Evolutionary conservation across 2,329 filamentous ascomycete species (phyloP).

Genomic region (Penicillium sp.): DNA sequence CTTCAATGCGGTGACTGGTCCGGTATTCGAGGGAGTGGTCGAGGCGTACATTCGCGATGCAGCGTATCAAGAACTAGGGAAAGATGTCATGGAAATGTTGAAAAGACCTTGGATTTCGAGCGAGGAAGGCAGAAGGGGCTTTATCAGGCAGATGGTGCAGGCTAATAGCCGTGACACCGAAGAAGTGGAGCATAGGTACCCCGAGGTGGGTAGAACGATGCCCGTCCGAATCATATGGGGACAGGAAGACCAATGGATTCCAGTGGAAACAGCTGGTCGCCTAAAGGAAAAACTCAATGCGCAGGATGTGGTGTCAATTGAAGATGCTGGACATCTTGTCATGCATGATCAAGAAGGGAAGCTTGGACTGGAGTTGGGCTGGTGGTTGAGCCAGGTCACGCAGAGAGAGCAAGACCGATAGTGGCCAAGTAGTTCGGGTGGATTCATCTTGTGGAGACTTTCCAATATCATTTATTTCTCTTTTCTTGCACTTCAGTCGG

Average conservation of each 20-base stretch:
- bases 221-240: constrained; percentile 53
- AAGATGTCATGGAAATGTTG: constrained; percentile 41
- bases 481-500: no score
- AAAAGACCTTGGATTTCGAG: constrained; percentile 40
- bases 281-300: constrained; percentile 36
- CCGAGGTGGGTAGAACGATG: constrained; percentile 38
- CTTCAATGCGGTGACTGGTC: constrained; percentile 40
- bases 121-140: constrained; percentile 37
- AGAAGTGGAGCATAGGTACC: constrained; percentile 46
- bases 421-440: no score
- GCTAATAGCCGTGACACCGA: constrained; percentile 34
- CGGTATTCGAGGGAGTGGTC: constrained; percentile 46
- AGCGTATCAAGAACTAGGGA: constrained; percentile 32
- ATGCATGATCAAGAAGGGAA: constrained; percentile 50
- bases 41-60: constrained; percentile 47
- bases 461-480: no score
- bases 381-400: constrained; percentile 14
- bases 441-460: neutral
- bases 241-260: constrained; percentile 50
- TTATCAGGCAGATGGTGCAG: constrained; percentile 48
- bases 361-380: constrained; percentile 41
- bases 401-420: neutral
- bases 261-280: constrained; percentile 41
- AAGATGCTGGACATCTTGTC: constrained; percentile 50
- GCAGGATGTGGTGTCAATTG: constrained; percentile 32